A percentile compares a stretch with the other conserved stretches of the same genome.
These are phyloP conservation scores for Penicillium expansum DNA, from an alignment of 2,329 filamentous ascomycete genomes.

Conservation along the genomic window DNA sequence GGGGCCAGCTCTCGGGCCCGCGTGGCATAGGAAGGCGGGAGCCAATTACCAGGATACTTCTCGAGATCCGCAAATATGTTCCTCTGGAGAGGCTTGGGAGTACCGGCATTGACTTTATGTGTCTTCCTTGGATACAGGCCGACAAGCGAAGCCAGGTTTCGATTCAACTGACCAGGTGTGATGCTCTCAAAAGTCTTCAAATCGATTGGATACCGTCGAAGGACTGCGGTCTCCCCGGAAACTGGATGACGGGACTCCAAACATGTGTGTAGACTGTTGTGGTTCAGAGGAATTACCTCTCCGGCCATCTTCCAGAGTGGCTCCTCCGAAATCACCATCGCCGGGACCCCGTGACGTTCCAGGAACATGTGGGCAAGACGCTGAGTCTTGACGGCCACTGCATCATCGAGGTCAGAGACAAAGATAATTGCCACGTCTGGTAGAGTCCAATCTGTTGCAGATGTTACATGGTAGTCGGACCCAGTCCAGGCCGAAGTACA, in stretches of 20 bases:
- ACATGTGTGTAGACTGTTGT: constrained; percentile 44
- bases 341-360: constrained; percentile 44
- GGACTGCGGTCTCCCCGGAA: constrained; percentile 34
- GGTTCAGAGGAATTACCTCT: constrained; percentile 39
- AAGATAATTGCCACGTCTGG: constrained; percentile 50
- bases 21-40: constrained; percentile 23
- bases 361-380: constrained; percentile 40
- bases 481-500: constrained; percentile 41
- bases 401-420: constrained; percentile 37
- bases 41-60: constrained; percentile 26
- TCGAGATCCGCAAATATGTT: constrained; percentile 22
- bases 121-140: constrained; percentile 31
- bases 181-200: constrained; percentile 49
- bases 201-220: constrained; percentile 46
- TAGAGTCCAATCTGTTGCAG: constrained; percentile 41
- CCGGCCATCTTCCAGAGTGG: constrained; percentile 40
- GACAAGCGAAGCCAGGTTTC: constrained; percentile 46
- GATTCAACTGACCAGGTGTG: constrained; percentile 46
- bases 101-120: constrained; percentile 19
- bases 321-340: constrained; percentile 46
- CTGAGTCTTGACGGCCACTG: constrained; percentile 28
- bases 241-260: constrained; percentile 39
- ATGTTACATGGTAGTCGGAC: constrained; percentile 39
- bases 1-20: constrained; percentile 25
- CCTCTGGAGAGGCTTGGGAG: constrained; percentile 5